Percentiles rank a stretch among this genome's conserved stretches.
Evolutionary conservation across 805 yeast genomes (phyloP).

Genomic region (Gaillardinia entomophila): DNA sequence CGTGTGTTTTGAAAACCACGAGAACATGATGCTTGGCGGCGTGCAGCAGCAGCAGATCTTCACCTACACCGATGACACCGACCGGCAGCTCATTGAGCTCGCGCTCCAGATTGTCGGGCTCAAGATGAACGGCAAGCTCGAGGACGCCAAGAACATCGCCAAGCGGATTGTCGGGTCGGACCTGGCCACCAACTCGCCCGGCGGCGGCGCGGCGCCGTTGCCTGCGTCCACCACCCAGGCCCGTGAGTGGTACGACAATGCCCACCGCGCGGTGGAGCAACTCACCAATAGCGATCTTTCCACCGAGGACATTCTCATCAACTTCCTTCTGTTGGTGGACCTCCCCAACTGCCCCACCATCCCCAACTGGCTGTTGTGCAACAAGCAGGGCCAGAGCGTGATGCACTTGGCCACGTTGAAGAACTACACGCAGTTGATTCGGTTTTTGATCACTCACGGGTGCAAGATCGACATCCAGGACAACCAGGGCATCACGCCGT

Average conservation of each 20-base stretch:
- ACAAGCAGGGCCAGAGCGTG: conserved; percentile 79
- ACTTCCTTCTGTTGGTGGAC: conserved; percentile 54
- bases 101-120: conserved; percentile 95
- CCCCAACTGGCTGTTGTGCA: conserved; percentile 80
- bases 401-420: conserved; percentile 79
- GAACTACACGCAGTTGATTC: conserved; percentile 59
- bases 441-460: conserved; percentile 61
- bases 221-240: conserved; percentile 7
- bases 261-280: conserved; percentile 45
- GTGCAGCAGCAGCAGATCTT: conserved; percentile 54
- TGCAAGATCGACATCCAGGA: conserved; percentile 70
- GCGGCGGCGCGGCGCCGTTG: conserved; percentile 1
- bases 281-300: conserved; percentile 40
- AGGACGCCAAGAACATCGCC: conserved; percentile 92
- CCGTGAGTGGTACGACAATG: conserved; percentile 47
- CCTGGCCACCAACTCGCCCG: conserved; percentile 18
- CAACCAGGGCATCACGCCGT: conserved; percentile 76
- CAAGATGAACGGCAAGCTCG: conserved; percentile 93
- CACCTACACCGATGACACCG: conserved; percentile 93
- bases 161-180: conserved; percentile 77
- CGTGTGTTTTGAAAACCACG: conserved; percentile 68
- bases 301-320: conserved; percentile 45
- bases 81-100: conserved; percentile 86
- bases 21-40: conserved; percentile 21
- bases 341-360: conserved; percentile 57